Conservation (phyloP, 108 stramenopile species). For the Nitzschia sp. region DNA sequence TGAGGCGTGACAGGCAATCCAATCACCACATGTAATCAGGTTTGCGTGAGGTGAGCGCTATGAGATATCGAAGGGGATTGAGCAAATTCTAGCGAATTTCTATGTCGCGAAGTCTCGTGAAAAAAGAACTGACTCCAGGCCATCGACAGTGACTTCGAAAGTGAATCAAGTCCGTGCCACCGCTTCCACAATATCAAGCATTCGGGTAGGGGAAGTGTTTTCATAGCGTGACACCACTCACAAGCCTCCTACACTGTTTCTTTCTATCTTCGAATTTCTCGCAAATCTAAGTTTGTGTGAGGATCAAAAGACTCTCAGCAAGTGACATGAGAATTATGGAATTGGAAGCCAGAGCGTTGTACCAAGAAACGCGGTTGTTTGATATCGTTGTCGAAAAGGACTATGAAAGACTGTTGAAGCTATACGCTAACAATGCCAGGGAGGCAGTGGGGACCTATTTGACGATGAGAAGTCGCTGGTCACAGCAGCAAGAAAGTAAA, state of each 20-base stretch:
- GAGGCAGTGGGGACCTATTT: constrained; percentile 36
- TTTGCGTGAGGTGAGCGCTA: background rate
- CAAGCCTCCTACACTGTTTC: background rate
- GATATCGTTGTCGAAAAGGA: constrained; percentile 54
- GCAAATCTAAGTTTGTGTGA: background rate
- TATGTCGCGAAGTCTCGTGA: background rate
- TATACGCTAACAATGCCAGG: constrained; percentile 49
- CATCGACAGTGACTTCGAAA: too few relatives aligned
- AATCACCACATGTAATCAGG: background rate
- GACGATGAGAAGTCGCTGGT: constrained; percentile 36
- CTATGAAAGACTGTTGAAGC: constrained; percentile 50
- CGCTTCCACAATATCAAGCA: too few relatives aligned
- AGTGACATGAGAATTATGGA: background rate
- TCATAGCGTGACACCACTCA: background rate
- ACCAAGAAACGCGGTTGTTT: constrained; percentile 29
- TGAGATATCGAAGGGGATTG: background rate
- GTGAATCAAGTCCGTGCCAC: too few relatives aligned
- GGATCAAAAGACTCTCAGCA: background rate
- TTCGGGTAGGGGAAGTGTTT: background rate
- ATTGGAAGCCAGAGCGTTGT: background rate
- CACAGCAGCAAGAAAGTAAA: constrained; percentile 32
- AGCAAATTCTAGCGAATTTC: background rate
- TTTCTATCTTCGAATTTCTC: background rate
- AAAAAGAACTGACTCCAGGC: too few relatives aligned
- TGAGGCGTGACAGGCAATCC: background rate